Percentiles rank a stretch among this genome's conserved stretches.
Evolutionary conservation across 2,329 filamentous ascomycete genomes (phyloP).

Genomic region (Rachicladosporium sp.): DNA sequence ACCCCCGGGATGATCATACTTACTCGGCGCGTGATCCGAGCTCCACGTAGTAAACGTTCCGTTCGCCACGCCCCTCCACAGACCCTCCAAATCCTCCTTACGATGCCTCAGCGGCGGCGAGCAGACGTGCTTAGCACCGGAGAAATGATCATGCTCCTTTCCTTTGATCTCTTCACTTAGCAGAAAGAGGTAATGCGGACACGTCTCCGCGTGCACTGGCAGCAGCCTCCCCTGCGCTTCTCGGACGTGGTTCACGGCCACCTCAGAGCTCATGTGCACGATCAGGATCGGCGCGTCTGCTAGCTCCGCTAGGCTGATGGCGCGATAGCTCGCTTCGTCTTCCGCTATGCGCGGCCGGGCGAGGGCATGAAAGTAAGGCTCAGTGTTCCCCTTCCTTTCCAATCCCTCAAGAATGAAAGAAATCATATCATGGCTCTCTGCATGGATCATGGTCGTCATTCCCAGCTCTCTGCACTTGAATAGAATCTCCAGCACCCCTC

Average conservation of each 20-base stretch:
- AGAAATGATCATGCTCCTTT: constrained; percentile 22
- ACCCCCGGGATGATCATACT: constrained; percentile 25
- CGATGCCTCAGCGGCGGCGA: constrained; percentile 23
- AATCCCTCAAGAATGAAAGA: constrained; percentile 30
- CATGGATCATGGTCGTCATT: constrained; percentile 39
- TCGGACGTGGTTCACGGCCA: constrained; percentile 22
- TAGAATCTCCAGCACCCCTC: constrained; percentile 40
- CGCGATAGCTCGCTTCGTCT: constrained; percentile 39
- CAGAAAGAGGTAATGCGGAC: constrained; percentile 26
- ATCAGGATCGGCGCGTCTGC: constrained; percentile 41
- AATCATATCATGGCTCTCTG: constrained; percentile 37
- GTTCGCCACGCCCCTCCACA: constrained; percentile 25
- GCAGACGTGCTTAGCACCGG: constrained; percentile 25
- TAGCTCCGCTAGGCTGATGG: constrained; percentile 38
- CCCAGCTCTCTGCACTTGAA: constrained; percentile 33
- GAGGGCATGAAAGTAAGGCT: constrained; percentile 35
- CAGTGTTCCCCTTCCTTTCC: constrained; percentile 27
- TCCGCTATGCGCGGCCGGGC: constrained; percentile 35
- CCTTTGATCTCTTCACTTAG: constrained; percentile 21
- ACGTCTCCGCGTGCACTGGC: constrained; percentile 27
- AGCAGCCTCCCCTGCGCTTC: constrained; percentile 23
- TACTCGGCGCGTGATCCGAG: constrained; percentile 27
- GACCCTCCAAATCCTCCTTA: constrained; percentile 20
- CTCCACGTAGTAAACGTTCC: constrained; percentile 24
- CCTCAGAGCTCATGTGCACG: constrained; percentile 38